Base-by-base conservation (phyloP, 2,329 filamentous ascomycete genomes). In the Fusarium hostae region DNA sequence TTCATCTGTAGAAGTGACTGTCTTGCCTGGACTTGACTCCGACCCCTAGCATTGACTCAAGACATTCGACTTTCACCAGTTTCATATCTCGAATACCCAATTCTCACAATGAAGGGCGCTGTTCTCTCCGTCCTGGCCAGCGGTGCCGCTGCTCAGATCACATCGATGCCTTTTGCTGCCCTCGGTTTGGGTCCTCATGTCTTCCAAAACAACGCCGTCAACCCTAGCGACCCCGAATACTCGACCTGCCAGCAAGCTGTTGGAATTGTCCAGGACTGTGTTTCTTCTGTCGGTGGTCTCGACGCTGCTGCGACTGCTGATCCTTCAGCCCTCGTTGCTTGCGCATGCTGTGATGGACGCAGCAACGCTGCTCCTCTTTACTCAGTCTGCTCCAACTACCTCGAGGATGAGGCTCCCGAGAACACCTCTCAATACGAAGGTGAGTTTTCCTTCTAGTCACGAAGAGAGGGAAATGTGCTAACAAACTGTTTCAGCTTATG, bases 331-430 rank as follows among this genome's bases (percentile, higher is more conserved):
- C 55, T 81, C 15, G 22, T 77, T 22, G 59, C 57, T 18, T 81
- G 79, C 64, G 79, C 75, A 12, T 81, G 79, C 63, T 81, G 79
- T 43, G 50, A 65, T 41, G 65, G 66, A 20, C 26, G 59, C 9
- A 68, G 58, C 3, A 58, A 69, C 52, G 59, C 79, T n/a, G 74
- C 77, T 56, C 60, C 66, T 13, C 59, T 72, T 28, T 81, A 77
- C 68, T 77, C 76, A 6, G 71, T 55, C 54, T 81, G 79, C 70
- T 76, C 79, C 26, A 60, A 51, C 40, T 80, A 79, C 59, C 66
- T 81, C 28, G 51, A 62, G 16, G 66, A 71, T 3, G 76, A 78
- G 58, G 73, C 68, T 26, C 61, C 75, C 28, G 56, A 64, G 20
- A 59, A 74, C 50, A 65, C 66, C 11, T 62, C 72, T 16, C 66